These are phyloP conservation scores for Vitis hybrid DNA, from an alignment of 177 flowering plant species.

Conservation along the genomic window DNA sequence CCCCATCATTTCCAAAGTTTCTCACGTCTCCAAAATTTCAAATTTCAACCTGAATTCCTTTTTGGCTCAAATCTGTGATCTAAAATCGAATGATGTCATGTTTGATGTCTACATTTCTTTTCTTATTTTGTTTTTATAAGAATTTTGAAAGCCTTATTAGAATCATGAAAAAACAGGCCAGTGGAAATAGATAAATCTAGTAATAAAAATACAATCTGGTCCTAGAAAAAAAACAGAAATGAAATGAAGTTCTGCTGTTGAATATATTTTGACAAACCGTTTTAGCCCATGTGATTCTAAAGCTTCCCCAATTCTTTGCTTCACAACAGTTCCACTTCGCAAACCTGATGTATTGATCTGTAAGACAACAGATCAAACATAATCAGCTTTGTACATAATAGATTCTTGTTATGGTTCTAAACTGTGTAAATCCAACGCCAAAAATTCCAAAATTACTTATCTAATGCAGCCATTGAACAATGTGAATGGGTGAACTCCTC, in stretches of 20 bases:
- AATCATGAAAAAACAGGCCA: neutral
- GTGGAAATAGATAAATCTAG: neutral
- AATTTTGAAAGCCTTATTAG: too few species aligned
- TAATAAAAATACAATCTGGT: neutral
- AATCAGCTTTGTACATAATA: neutral
- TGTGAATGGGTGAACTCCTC: neutral
- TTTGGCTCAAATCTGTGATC: too few species aligned
- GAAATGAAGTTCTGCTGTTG: neutral
- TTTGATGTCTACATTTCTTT: too few species aligned
- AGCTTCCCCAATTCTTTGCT: conserved; percentile 79
- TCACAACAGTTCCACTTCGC: conserved; percentile 78
- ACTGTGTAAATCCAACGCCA: too few species aligned
- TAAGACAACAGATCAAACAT: conserved; percentile 10
- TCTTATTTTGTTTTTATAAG: too few species aligned
- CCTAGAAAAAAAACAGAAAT: neutral
- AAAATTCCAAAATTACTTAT: neutral
- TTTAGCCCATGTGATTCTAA: conserved; percentile 71
- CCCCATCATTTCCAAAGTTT: too few species aligned
- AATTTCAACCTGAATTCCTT: too few species aligned
- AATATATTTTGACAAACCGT: conserved; percentile 42
- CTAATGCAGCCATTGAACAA: neutral
- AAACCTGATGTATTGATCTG: conserved; percentile 91
- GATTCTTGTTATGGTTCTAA: too few species aligned
- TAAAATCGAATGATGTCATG: too few species aligned
- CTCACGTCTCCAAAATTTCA: too few species aligned